Conservation (phyloP, 2,329 filamentous ascomycete genomes). For the Microsporum ferrugineum region DNA sequence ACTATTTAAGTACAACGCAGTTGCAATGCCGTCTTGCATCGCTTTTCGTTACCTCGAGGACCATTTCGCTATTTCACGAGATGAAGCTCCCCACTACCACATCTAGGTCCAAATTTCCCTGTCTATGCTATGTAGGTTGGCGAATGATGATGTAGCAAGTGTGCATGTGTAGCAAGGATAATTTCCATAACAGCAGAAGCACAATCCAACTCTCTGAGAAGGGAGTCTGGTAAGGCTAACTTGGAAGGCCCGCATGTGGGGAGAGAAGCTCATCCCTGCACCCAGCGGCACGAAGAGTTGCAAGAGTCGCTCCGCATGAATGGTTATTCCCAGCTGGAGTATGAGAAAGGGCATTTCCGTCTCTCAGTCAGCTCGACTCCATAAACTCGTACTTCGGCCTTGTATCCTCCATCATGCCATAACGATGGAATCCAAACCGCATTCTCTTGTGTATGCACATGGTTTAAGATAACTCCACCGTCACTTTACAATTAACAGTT, state of each 20-base stretch:
- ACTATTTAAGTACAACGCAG: not conserved
- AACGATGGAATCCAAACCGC: not conserved
- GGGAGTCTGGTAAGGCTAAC: not conserved
- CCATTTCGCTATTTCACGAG: not conserved
- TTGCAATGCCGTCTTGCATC: not conserved
- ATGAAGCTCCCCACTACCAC: not conserved
- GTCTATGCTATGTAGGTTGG: not conserved
- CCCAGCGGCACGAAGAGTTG: not conserved
- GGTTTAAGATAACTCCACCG: not conserved
- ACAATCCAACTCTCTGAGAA: not conserved
- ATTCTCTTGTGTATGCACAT: not conserved
- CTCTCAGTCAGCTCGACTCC: not conserved
- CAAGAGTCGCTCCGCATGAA: not conserved
- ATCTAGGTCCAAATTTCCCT: not conserved
- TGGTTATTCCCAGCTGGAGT: not conserved
- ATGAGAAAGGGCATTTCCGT: not conserved
- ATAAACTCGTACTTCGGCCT: not conserved
- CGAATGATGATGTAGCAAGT: not conserved
- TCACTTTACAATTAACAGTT: not conserved
- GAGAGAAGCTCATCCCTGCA: not conserved
- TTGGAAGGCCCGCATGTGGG: not conserved
- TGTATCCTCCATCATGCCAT: not conserved
- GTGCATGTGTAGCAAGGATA: conserved; percentile 3
- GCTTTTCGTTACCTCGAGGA: not conserved
- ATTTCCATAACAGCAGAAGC: not conserved